These are phyloP conservation scores for Wakefieldia striispora DNA, from an alignment of 768 basidiomycete genomes.

Conservation along the genomic window DNA sequence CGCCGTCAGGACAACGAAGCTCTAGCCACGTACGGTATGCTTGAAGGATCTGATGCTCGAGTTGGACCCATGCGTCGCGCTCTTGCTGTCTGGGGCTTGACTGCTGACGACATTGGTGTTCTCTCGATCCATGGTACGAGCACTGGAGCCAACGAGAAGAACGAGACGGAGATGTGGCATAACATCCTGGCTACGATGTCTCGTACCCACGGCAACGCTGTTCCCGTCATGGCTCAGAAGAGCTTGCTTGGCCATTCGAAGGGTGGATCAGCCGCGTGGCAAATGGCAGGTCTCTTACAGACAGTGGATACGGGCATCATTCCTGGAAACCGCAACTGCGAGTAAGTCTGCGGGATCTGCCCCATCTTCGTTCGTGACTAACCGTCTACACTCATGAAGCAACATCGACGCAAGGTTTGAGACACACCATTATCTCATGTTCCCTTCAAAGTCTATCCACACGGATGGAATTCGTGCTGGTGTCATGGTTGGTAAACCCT, in stretches of 20 bases:
- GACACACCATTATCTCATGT: constrained; percentile 87
- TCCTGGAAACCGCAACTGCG: constrained; percentile 94
- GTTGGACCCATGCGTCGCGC: constrained; percentile 93
- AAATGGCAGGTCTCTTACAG: constrained; percentile 89
- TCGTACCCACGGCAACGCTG: constrained; percentile 93
- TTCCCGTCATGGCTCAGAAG: constrained; percentile 97
- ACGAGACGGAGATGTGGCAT: constrained; percentile 97
- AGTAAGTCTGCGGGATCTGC: constrained; percentile 54
- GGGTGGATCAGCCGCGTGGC: constrained; percentile 99
- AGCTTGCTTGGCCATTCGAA: constrained; percentile 96
- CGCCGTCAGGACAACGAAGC: constrained; percentile 89
- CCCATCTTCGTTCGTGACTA: not conserved
- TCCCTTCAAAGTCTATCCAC: constrained; percentile 95
- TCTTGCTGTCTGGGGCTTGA: constrained; percentile 94
- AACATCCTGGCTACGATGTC: constrained; percentile 86
- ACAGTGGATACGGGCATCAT: constrained; percentile 81
- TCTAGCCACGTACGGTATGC: constrained; percentile 93
- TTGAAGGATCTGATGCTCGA: constrained; percentile 80
- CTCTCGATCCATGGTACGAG: constrained; percentile 89
- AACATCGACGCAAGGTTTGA: constrained; percentile 94
- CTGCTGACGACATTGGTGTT: constrained; percentile 88
- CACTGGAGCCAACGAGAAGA: constrained; percentile 91
- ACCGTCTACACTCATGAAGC: constrained; percentile 36
- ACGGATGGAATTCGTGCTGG: constrained; percentile 91
- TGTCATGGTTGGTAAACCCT: constrained; percentile 62